A percentile compares a stretch with the other conserved stretches of the same genome.
Conservation (phyloP, 2,329 filamentous ascomycete species). For the Penicillium glabrum region DNA sequence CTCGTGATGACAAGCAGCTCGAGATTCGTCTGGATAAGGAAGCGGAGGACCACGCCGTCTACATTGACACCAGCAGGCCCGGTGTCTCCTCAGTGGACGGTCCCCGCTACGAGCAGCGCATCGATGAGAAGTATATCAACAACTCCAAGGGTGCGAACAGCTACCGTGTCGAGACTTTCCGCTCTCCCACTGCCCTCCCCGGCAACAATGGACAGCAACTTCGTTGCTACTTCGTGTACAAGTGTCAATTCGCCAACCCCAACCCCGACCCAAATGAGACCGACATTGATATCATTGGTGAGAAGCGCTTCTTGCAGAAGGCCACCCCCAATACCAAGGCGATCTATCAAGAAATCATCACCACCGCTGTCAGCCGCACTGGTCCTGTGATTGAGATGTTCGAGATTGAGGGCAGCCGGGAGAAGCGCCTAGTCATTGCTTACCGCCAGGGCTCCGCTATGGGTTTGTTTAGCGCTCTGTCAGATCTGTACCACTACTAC, state of each 20-base stretch:
- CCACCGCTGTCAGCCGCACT: conserved; percentile 76
- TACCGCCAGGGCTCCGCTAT: conserved; percentile 91
- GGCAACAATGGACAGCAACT: conserved; percentile 75
- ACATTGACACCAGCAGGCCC: conserved; percentile 95
- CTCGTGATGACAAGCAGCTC: conserved; percentile 87
- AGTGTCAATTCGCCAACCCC: conserved; percentile 82
- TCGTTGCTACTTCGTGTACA: conserved; percentile 98
- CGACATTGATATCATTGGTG: conserved; percentile 84
- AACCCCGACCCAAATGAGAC: conserved; percentile 76
- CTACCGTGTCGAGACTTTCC: conserved; percentile 97
- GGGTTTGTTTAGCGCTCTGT: conserved; percentile 91
- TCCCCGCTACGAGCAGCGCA: conserved; percentile 88
- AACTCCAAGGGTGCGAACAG: conserved; percentile 67
- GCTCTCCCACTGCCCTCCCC: conserved; percentile 79
- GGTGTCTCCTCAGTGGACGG: conserved; percentile 74
- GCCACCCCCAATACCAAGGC: conserved; percentile 93
- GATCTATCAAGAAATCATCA: conserved; percentile 92
- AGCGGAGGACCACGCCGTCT: conserved; percentile 89
- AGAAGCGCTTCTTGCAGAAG: conserved; percentile 92
- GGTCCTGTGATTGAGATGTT: conserved; percentile 98
- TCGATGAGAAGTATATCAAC: conserved; percentile 95
- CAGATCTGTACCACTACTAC: conserved; percentile 98
- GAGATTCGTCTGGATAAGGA: conserved; percentile 97
- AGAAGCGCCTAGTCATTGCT: conserved; percentile 92
- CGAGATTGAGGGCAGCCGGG: conserved; percentile 84